Percentiles rank a stretch among this genome's conserved stretches.
These are phyloP conservation scores for Huntiella decipiens DNA, from an alignment of 2,329 filamentous ascomycete species.

Conservation along the genomic window DNA sequence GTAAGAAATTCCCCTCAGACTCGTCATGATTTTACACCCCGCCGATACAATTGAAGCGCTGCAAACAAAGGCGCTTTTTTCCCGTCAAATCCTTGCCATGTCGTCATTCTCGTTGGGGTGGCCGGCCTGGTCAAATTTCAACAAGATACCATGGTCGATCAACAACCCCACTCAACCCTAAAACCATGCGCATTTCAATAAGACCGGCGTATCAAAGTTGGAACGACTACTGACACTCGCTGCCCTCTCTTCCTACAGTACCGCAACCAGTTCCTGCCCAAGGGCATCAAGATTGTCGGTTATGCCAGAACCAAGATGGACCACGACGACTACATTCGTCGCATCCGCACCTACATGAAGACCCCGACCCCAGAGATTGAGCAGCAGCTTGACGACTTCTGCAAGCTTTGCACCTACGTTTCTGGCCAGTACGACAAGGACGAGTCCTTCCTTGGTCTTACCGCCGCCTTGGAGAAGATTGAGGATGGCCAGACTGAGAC, in stretches of 20 bases:
- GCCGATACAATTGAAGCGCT: not conserved
- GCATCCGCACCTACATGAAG: conserved; percentile 97
- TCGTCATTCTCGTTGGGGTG: conserved; percentile 3
- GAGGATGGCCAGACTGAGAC: conserved; percentile 69
- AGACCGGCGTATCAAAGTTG: too few relatives aligned
- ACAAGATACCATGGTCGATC: too few relatives aligned
- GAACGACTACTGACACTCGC: too few relatives aligned
- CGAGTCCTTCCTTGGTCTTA: conserved; percentile 73
- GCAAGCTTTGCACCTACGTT: conserved; percentile 72
- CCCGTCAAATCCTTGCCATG: conserved; percentile 4
- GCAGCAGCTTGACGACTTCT: conserved; percentile 84
- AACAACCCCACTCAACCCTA: too few relatives aligned
- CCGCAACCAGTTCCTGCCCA: conserved; percentile 95
- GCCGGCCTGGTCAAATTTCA: too few relatives aligned
- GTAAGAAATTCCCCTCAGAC: conserved; percentile 36
- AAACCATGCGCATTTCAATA: too few relatives aligned
- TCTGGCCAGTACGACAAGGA: conserved; percentile 97
- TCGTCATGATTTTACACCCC: not conserved
- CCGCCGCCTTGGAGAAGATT: conserved; percentile 67
- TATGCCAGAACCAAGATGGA: conserved; percentile 99
- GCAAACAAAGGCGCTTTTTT: not conserved
- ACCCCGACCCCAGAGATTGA: conserved; percentile 94
- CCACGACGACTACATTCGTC: conserved; percentile 80
- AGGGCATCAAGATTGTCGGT: conserved; percentile 90
- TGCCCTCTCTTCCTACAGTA: conserved; percentile 36